Percentiles rank a stretch among this genome's conserved stretches.
Conservation (phyloP, 225 moss, liverwort and hornwort species). For the Straminergon stramineum region DNA sequence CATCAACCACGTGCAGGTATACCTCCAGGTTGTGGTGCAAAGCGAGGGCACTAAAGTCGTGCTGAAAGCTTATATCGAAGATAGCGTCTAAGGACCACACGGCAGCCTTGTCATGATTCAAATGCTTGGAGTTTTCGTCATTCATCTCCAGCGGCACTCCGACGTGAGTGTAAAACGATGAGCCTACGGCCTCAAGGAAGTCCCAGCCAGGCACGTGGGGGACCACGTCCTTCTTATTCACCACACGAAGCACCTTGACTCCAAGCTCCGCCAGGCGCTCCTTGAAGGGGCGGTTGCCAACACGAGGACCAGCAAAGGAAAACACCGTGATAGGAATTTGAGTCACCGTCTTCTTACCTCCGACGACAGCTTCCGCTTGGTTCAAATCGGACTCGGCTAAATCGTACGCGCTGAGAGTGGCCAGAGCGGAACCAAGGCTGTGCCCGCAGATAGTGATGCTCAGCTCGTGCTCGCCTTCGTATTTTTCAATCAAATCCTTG, state of each 20-base stretch:
- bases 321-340: slow-evolving; percentile 34
- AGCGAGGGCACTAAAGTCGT: neutral
- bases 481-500: slow-evolving; percentile 3
- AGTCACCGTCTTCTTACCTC: neutral
- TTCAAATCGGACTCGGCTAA: slow-evolving; percentile 28
- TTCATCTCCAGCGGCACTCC: slow-evolving; percentile 19
- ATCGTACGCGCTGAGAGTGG: slow-evolving; percentile 34
- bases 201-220: slow-evolving; percentile 17
- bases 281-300: slow-evolving; percentile 24
- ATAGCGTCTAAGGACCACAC: neutral
- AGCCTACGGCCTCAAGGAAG: neutral
- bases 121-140: slow-evolving; percentile 6
- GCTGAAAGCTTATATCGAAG: neutral
- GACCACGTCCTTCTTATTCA: slow-evolving; percentile 17
- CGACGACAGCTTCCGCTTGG: neutral
- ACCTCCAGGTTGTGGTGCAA: slow-evolving; percentile 39
- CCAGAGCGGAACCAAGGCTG: slow-evolving; percentile 41
- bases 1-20: slow-evolving; percentile 41
- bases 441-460: slow-evolving; percentile 38
- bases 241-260: slow-evolving; percentile 40
- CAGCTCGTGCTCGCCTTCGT: slow-evolving; percentile 16
- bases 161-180: slow-evolving; percentile 28
- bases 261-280: slow-evolving; percentile 12
- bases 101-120: neutral
- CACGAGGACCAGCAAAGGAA: slow-evolving; percentile 42